phyloP scores from a whole-genome alignment of 2,329 filamentous ascomycete genomes.

The Monilinia laxa region DNA sequence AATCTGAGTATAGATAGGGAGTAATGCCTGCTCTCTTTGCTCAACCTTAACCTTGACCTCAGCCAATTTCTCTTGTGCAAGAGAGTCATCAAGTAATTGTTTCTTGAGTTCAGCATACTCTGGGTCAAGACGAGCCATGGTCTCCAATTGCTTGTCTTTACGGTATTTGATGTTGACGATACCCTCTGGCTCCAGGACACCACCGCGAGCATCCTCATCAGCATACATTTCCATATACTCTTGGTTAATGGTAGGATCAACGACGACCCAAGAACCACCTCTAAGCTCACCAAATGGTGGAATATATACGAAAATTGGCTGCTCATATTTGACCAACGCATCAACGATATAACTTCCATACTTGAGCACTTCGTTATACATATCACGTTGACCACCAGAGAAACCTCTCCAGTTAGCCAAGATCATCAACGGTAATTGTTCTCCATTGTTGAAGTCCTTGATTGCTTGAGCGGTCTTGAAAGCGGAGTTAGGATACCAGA shows the following conservation, averaged over 20 bases:
- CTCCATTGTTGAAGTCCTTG: constrained; percentile 98
- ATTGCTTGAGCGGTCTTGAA: constrained; percentile 99
- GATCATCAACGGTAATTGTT: constrained; percentile 98
- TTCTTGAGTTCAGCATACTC: constrained; percentile 82
- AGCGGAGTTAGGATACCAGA: constrained; percentile 99
- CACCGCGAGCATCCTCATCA: constrained; percentile 89
- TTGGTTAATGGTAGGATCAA: constrained; percentile 97
- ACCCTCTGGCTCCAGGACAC: constrained; percentile 96
- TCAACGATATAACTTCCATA: constrained; percentile 99
- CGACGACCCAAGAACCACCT: constrained; percentile 98
- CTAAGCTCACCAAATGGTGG: constrained; percentile 94
- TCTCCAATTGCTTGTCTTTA: constrained; percentile 94
- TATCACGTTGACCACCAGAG: constrained; percentile 98
- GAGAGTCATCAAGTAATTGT: constrained; percentile 61
- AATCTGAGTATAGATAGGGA: constrained; percentile 93
- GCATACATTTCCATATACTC: constrained; percentile 99
- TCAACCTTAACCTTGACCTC: constrained; percentile 82
- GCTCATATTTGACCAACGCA: constrained; percentile 95
- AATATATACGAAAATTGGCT: constrained; percentile 99
- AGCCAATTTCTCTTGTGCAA: constrained; percentile 72
- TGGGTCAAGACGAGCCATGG: constrained; percentile 90
- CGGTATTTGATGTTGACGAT: constrained; percentile 99
- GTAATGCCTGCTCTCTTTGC: constrained; percentile 79
- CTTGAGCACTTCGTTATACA: constrained; percentile 99
- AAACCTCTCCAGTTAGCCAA: constrained; percentile 99